Percentiles rank a stretch among this genome's conserved stretches.
phyloP scores from a whole-genome alignment of 129 eudicot species.

The Glebionis coronaria region DNA sequence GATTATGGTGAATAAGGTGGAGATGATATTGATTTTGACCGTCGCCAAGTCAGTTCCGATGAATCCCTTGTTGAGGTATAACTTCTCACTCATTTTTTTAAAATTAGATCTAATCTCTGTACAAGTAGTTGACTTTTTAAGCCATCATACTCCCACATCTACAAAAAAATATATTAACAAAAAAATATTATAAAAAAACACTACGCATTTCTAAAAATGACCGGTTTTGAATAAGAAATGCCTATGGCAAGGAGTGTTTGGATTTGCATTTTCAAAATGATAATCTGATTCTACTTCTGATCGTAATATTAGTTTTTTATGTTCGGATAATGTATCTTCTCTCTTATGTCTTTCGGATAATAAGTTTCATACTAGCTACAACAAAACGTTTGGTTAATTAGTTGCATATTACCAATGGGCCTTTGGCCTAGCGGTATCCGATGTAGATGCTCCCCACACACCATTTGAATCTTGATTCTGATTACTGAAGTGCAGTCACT shows the following conservation, averaged over 20 bases:
- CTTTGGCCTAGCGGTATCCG: background rate
- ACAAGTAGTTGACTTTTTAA: background rate
- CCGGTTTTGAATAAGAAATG: too few relatives aligned
- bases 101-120: background rate
- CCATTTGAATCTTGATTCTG: too few relatives aligned
- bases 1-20: constrained; percentile 95
- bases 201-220: background rate
- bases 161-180: too few relatives aligned
- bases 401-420: too few relatives aligned
- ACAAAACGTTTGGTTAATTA: too few relatives aligned
- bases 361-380: too few relatives aligned
- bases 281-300: too few relatives aligned
- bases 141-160: background rate
- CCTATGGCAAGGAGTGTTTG: background rate
- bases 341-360: too few relatives aligned
- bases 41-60: constrained; percentile 95
- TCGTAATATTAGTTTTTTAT: too few relatives aligned
- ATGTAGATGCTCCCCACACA: too few relatives aligned
- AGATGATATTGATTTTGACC: constrained; percentile 98
- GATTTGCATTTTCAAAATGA: background rate
- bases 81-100: background rate
- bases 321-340: too few relatives aligned
- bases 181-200: background rate
- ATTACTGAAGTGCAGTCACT: background rate
- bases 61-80: constrained; percentile 68